These are phyloP conservation scores for Debaryomyces robertsiae DNA, from an alignment of 1,139 yeast species.

Conservation along the genomic window DNA sequence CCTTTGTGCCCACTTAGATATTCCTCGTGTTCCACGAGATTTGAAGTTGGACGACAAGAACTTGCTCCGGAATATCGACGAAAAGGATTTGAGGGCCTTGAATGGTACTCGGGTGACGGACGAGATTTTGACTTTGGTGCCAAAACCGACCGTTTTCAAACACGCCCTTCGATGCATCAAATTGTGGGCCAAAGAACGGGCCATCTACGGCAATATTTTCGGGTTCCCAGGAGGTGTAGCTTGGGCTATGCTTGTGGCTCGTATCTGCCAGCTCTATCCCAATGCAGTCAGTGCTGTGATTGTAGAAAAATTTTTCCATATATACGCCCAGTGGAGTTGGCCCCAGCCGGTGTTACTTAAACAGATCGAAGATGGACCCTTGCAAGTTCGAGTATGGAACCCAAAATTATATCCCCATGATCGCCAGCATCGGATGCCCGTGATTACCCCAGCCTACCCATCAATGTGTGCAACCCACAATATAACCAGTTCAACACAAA, in stretches of 20 bases:
- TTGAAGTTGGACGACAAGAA: conserved; percentile 83
- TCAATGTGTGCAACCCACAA: conserved; percentile 99
- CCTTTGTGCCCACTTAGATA: conserved; percentile 76
- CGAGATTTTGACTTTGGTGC: conserved; percentile 84
- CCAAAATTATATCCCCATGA: conserved; percentile 89
- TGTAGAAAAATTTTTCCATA: conserved; percentile 83
- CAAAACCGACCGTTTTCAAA: conserved; percentile 89
- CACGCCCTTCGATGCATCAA: conserved; percentile 91
- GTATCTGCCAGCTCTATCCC: conserved; percentile 95
- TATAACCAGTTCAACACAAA: conserved; percentile 84
- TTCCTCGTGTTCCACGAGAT: conserved; percentile 77
- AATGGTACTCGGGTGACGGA: conserved; percentile 98
- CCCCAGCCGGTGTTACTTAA: conserved; percentile 95
- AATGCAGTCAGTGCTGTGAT: conserved; percentile 93
- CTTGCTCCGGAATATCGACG: conserved; percentile 81
- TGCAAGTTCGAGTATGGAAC: conserved; percentile 96
- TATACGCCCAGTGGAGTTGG: conserved; percentile 93
- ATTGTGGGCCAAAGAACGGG: conserved; percentile 95
- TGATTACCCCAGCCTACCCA: conserved; percentile 98
- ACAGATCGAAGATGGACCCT: conserved; percentile 94
- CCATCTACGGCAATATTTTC: conserved; percentile 89
- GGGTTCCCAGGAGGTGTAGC: conserved; percentile 99
- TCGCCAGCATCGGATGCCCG: conserved; percentile 93
- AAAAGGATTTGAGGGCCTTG: conserved; percentile 80
- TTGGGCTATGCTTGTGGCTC: conserved; percentile 98